Evolutionary conservation across 768 basidiomycete genomes (phyloP).

Genomic region (Auriscalpium microsporum): DNA sequence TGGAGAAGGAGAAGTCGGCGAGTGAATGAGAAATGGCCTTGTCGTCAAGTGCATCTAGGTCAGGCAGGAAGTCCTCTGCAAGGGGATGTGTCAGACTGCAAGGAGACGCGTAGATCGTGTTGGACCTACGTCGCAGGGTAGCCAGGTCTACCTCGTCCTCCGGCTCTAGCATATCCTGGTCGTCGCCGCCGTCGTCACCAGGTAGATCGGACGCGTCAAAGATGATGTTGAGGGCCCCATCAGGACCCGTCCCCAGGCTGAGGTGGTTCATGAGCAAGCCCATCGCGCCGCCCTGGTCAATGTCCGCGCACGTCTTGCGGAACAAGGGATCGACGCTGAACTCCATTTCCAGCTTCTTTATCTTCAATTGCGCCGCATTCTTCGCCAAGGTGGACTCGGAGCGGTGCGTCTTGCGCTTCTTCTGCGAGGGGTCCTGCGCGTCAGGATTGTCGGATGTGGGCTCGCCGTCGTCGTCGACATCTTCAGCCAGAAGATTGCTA

Average conservation of each 20-base stretch:
- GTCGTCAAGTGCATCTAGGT: conserved; percentile 51
- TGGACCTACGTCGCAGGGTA: conserved; percentile 46
- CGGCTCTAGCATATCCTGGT: conserved; percentile 60
- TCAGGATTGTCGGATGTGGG: conserved; percentile 52
- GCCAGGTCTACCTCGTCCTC: conserved; percentile 60
- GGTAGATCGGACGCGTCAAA: conserved; percentile 95
- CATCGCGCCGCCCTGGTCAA: conserved; percentile 96
- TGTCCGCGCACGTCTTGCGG: conserved; percentile 95
- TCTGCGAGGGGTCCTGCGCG: conserved; percentile 55
- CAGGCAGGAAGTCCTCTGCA: conserved; percentile 65
- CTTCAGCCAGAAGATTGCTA: conserved; percentile 73
- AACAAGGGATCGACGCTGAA: conserved; percentile 96
- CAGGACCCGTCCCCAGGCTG: conserved; percentile 62
- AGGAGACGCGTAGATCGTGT: not conserved
- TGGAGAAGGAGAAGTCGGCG: conserved; percentile 73
- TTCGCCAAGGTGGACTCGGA: conserved; percentile 87
- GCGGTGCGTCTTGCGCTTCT: conserved; percentile 59
- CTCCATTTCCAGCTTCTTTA: conserved; percentile 92
- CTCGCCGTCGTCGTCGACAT: conserved; percentile 52
- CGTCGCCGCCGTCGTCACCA: conserved; percentile 64
- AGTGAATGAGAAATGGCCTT: conserved; percentile 79
- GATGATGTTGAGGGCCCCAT: conserved; percentile 80
- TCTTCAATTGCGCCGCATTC: conserved; percentile 66
- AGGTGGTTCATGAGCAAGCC: conserved; percentile 97
- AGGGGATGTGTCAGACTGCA: conserved; percentile 2